Percentiles rank a stretch among this genome's conserved stretches.
These are phyloP conservation scores for Balamuthia mandrillaris DNA, from an alignment of 208 protist species.

Conservation along the genomic window DNA sequence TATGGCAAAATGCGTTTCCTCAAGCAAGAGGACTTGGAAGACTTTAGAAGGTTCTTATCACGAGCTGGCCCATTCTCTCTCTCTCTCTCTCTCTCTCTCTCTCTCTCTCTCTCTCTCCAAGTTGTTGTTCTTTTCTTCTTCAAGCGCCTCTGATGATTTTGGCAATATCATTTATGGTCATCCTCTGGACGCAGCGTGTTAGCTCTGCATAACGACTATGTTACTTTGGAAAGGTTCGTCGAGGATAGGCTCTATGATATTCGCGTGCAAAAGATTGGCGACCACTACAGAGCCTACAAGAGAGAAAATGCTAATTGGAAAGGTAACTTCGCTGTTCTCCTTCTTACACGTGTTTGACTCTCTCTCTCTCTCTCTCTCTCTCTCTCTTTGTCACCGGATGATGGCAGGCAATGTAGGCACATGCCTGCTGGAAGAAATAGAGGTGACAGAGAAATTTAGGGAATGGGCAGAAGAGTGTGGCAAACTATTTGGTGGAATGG, in stretches of 20 bases:
- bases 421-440: neutral
- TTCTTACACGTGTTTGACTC: too few species aligned
- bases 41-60: conserved; percentile 13
- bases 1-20: conserved; percentile 38
- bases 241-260: conserved; percentile 44
- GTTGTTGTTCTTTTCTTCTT: neutral
- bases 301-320: conserved; percentile 40
- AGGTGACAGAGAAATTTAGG: conserved; percentile 24
- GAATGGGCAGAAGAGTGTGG: conserved; percentile 42
- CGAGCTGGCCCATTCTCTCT: neutral
- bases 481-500: conserved; percentile 39
- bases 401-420: conserved; percentile 30
- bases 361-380: too few species aligned
- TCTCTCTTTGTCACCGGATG: too few species aligned
- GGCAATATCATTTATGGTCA: neutral
- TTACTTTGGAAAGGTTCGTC: conserved; percentile 34
- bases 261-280: conserved; percentile 40
- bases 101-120: too few species aligned
- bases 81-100: too few species aligned
- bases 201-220: conserved; percentile 44
- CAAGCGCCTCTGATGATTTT: too few species aligned
- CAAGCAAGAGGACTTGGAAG: conserved; percentile 11
- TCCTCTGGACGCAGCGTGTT: neutral
- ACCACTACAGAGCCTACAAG: conserved; percentile 33
- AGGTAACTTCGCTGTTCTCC: too few species aligned